Evolutionary conservation across 2,329 filamentous ascomycete species (phyloP), one percentile per base, ranked within the genome.

Genomic region (Fusarium circinatum): DNA sequence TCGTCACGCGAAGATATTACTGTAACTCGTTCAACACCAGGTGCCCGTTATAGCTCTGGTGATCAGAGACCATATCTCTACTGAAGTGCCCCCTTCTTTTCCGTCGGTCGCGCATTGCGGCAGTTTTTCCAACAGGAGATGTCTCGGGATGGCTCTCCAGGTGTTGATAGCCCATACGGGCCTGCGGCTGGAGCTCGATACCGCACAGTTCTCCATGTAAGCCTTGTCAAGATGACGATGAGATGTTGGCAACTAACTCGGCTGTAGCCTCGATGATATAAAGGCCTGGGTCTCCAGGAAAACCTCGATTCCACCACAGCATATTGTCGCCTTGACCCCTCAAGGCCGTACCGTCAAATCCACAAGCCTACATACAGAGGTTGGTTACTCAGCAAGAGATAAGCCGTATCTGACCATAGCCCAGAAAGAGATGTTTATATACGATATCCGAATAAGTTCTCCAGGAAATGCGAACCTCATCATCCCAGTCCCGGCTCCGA

Each of bases 101-200:
- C 49, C 51, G 66, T 58, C 72, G 65, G 77, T 75, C 73, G 72
- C 77, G 61, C 71, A 74, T 75, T 73, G 75, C 79, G 74, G 78
- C 75, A 75, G 75, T 62, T 56, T 72, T 75, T 76, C 77, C 66
- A 68, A 78, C 77, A 79, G 82, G 84, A 84, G 80, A 88, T 88
- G 86, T 85, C 85, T 86, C 85, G 89, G 87, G 84, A 97, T 97
- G 94, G 93, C 94, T 86, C 90, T 96, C 82, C 91, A 94, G 86
- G 92, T 98, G 84, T 94, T 94, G 87, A 92, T 98, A 82, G 95
- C 94, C 88, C 95, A 97, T 86, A 95, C 93, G 84, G 96, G 96
- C 87, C 92, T 94, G 87, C 92, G 92, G 85, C 89, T 98, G 81
- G 88, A 91, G 82, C 89, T 93, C 82, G 94, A 97, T 85, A 90